Conservation (phyloP, 768 basidiomycete genomes). For the Mycena epipterygia region DNA sequence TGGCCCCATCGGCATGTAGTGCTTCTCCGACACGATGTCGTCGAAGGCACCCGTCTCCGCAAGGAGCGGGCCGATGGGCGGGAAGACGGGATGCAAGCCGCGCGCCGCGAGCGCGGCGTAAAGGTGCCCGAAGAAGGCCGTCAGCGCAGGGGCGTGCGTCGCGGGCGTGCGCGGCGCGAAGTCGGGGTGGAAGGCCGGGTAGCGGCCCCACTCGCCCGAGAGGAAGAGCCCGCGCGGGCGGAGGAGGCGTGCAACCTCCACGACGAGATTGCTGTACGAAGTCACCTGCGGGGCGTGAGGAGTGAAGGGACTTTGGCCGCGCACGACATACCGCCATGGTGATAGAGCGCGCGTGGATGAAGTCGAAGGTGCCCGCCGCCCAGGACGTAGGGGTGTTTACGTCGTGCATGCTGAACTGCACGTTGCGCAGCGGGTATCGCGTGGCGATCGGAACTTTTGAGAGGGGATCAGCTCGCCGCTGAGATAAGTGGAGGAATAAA, state of each 20-base stretch:
- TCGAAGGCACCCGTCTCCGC: constrained; percentile 54
- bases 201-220: constrained; percentile 71
- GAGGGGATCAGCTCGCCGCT: constrained; percentile 22
- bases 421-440: constrained; percentile 70
- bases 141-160: constrained; percentile 55
- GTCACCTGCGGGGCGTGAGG: constrained; percentile 59
- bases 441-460: constrained; percentile 78
- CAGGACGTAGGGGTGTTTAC: constrained; percentile 67
- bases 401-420: constrained; percentile 77
- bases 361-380: constrained; percentile 67
- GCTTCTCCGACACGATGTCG: constrained; percentile 49
- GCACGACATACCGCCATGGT: constrained; percentile 70
- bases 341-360: constrained; percentile 75
- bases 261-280: constrained; percentile 65
- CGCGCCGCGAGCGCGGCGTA: constrained; percentile 48
- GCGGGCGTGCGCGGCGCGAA: constrained; percentile 41
- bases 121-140: constrained; percentile 55
- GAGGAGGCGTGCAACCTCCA: constrained; percentile 74
- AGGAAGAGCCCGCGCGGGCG: constrained; percentile 80
- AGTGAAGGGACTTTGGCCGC: background rate
- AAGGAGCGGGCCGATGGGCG: constrained; percentile 55
- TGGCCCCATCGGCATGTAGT: constrained; percentile 68
- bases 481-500: constrained; percentile 27
- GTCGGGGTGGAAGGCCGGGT: constrained; percentile 54
- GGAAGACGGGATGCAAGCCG: constrained; percentile 55